Evolutionary conservation across 352 stramenopile species (phyloP), one percentile per base, ranked within the genome.

Genomic region (Achlya hypogyna): DNA sequence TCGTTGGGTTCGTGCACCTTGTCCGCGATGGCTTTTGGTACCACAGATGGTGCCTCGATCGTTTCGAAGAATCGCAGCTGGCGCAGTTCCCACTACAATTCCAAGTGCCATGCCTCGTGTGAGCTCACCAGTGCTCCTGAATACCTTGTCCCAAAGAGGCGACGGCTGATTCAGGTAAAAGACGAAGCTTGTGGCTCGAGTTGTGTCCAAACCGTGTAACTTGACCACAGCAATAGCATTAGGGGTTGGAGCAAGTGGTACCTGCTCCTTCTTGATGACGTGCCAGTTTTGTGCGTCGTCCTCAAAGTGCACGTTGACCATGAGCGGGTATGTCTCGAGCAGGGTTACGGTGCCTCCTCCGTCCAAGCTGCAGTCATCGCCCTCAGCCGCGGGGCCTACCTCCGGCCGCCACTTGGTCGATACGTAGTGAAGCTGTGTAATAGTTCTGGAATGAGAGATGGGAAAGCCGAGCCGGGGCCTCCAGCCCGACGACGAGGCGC

Each of bases 271-370:
- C 31, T 77, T 72, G 31, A 91, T 34, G 22, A 84, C 22, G 47
- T 91, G 78, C 82, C 80, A 89, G 45, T 83, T 76, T 70, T 91
- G 80, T 14, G 80, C 79, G 43, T 91, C 82, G 32, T 88, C 78
- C 42, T 91, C 82, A 34, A 69, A 82, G 69, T 89, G 74, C 23
- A 74, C 53, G 45, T 86, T 72, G 22, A 76, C 62, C 82, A 89
- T 89, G 27, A 91, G 74, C 27, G 63, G n/a, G 12, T 78, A 74
- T 1, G 73, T 47, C 16, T 72, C 67, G n/a, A 78, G 63, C 25
- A 89, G 83, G 77, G n/a, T n/a, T n/a, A n/a, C 47, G 81, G 10
- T 34, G 43, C n/a, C 12, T 22, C 59, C 42, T 58, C 18, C 40
- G 9, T 29, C 16, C 18, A 29, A 28, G 8, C n/a, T 29, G 42